Evolutionary conservation across 148 eudicot species (phyloP), one percentile per base, ranked within the genome.

Genomic region (Rhododendron kiyosumense): DNA sequence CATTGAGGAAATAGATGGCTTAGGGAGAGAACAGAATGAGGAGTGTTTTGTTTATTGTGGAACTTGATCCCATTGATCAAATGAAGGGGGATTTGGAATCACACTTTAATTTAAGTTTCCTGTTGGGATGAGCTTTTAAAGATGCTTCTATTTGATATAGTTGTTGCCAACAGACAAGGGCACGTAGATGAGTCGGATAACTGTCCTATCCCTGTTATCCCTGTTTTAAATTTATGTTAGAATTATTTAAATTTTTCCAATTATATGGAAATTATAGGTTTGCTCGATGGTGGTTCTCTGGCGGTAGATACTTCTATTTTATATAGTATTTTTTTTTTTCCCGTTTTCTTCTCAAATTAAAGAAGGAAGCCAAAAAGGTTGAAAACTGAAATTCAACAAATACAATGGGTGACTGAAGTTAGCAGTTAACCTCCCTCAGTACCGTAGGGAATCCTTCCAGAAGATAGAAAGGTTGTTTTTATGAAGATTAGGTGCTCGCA

Each of bases 1-100:
- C 96, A 96, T 96, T 81, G 78, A 3, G 28, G 79, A 38, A 75
- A 20, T 18, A 75, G 38, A 36, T 14, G 5, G 41, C 46, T 20
- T 75, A 18, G 3, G 79, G 79, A 75, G 79, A 75, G 46, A 38
- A 38, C 45, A 75, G 38, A 20, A 36, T 18, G 79, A 75, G 46
- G 8, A 20, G 5, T 5, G 45, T 36, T 75, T 75, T 36, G 12
- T 38, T 75, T 75, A 36, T 75, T 75, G 3, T 36, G n/a, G 46
- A 75, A 38, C 45, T 75, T 17, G 26, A 38, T 75, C 41, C 48
- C 46, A 7, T 36, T 75, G n/a, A 38, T 20, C 1, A 36, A 75
- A 71, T 71, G 38, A 71, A 30, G 38, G 38, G 76, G 36, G 15
- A 71, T 71, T 28, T 71, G 36, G 76, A 71, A 71, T 71, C 76